These are phyloP conservation scores for Nephelium lappaceum DNA, from an alignment of 345 rosid genomes.

Conservation along the genomic window DNA sequence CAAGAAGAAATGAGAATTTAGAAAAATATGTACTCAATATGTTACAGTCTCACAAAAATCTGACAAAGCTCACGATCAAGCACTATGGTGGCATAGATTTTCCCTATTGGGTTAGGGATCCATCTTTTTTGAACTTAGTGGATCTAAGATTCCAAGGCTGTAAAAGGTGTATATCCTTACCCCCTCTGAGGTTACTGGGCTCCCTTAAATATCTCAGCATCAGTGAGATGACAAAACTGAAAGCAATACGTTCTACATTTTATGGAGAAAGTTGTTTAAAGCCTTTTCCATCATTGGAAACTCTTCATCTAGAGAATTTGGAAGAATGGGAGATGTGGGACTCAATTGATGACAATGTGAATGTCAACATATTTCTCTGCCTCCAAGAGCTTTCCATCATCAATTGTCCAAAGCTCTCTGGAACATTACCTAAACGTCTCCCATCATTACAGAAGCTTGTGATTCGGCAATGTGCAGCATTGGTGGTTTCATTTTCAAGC, in stretches of 20 bases:
- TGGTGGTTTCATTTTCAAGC: background rate
- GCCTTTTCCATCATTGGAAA: background rate
- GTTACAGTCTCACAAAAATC: background rate
- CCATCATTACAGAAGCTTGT: background rate
- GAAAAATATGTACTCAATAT: background rate
- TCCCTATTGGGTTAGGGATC: background rate
- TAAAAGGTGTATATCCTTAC: background rate
- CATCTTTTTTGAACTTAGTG: background rate
- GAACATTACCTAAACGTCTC: background rate
- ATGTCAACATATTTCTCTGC: background rate
- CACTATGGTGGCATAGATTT: background rate
- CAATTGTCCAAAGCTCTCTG: background rate
- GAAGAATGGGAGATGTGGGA: background rate
- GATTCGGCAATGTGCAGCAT: background rate
- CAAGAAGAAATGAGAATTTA: background rate
- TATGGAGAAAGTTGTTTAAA: background rate
- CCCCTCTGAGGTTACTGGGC: background rate
- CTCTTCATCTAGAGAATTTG: background rate
- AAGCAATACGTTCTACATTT: background rate
- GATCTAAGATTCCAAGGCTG: background rate
- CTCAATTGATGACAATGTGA: background rate
- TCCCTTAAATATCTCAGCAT: background rate
- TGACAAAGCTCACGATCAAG: background rate
- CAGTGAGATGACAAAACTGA: background rate
- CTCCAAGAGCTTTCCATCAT: background rate